Evolutionary conservation across 2,329 filamentous ascomycete genomes (phyloP).

Genomic region (Sporothrix globosa): DNA sequence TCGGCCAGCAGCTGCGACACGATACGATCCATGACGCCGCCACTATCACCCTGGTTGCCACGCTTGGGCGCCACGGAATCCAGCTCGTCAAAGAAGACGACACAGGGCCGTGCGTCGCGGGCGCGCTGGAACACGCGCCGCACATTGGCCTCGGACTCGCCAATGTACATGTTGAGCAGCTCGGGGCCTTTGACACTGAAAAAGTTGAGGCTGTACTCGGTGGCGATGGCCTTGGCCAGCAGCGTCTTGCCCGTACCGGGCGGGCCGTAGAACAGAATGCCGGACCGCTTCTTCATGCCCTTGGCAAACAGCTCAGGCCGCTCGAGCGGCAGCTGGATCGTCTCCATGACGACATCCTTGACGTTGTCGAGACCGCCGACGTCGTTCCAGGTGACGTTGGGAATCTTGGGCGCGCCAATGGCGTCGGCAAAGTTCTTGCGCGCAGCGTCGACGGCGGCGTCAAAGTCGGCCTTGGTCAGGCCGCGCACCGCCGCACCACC

Average conservation of each 20-base stretch:
- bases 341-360: constrained; percentile 96
- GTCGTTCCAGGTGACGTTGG: constrained; percentile 94
- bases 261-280: constrained; percentile 89
- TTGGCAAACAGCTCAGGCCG: constrained; percentile 92
- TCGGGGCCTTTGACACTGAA: constrained; percentile 93
- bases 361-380: constrained; percentile 91
- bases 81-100: constrained; percentile 92
- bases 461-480: constrained; percentile 82
- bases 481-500: constrained; percentile 79
- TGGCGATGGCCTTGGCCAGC: constrained; percentile 90
- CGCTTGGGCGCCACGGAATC: constrained; percentile 94
- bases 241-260: constrained; percentile 90
- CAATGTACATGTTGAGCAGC: constrained; percentile 94
- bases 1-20: constrained; percentile 94
- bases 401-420: constrained; percentile 96
- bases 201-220: constrained; percentile 92
- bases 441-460: constrained; percentile 89
- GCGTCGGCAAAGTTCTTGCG: constrained; percentile 98
- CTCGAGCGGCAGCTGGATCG: constrained; percentile 89
- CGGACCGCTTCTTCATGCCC: constrained; percentile 96
- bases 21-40: constrained; percentile 97
- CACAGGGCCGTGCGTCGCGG: constrained; percentile 81
- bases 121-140: constrained; percentile 86
- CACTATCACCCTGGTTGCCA: constrained; percentile 95
- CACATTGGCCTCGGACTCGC: constrained; percentile 90